These are phyloP conservation scores for Plasmopara muralis DNA, from an alignment of 352 stramenopile species.

Conservation along the genomic window DNA sequence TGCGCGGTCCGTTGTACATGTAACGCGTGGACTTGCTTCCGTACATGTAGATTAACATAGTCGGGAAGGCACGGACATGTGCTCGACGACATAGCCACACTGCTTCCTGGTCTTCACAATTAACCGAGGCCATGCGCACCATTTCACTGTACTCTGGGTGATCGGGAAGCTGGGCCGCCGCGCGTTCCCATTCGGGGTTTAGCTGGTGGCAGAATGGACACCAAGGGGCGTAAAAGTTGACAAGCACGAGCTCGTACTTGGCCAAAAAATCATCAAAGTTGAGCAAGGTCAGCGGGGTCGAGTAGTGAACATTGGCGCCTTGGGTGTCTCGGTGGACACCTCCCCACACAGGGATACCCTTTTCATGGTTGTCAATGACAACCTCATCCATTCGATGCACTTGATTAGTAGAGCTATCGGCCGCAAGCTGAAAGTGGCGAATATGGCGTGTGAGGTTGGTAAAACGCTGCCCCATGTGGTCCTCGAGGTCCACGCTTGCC, in stretches of 20 bases:
- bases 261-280: slow-evolving; percentile 75
- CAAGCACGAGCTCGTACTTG: slow-evolving; percentile 81
- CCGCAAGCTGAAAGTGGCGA: slow-evolving; percentile 57
- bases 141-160: slow-evolving; percentile 76
- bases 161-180: slow-evolving; percentile 57
- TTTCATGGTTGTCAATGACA: slow-evolving; percentile 57
- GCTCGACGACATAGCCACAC: slow-evolving; percentile 59
- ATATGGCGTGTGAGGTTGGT: slow-evolving; percentile 78
- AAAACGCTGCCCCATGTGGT: slow-evolving; percentile 73
- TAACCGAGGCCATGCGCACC: slow-evolving; percentile 71
- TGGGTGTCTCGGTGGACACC: slow-evolving; percentile 43
- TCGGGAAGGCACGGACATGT: slow-evolving; percentile 73
- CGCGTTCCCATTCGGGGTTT: slow-evolving; percentile 71
- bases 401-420: slow-evolving; percentile 20
- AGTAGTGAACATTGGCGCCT: slow-evolving; percentile 55
- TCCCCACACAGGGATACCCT: slow-evolving; percentile 59
- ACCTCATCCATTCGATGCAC: slow-evolving; percentile 58
- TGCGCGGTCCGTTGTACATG: slow-evolving; percentile 79
- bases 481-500: slow-evolving; percentile 70
- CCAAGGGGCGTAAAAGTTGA: slow-evolving; percentile 84
- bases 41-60: slow-evolving; percentile 86
- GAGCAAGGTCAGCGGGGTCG: slow-evolving; percentile 48
- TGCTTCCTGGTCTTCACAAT: slow-evolving; percentile 66
- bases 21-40: slow-evolving; percentile 66
- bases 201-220: slow-evolving; percentile 71